These are phyloP conservation scores for Boletus rex-veris DNA, from an alignment of 768 basidiomycete genomes.

Conservation along the genomic window DNA sequence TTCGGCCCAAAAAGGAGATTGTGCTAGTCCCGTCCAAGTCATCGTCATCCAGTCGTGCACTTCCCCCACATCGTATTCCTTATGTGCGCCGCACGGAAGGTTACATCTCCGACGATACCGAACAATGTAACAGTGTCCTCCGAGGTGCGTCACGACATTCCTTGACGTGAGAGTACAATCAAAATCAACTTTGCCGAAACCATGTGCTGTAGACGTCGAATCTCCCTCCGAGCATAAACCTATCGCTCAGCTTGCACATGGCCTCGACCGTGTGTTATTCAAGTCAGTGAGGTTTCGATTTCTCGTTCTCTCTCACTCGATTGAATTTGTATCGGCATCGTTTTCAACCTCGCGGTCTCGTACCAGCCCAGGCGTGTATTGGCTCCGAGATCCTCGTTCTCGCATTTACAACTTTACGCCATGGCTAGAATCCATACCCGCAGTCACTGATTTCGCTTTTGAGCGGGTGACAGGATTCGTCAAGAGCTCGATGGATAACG, in stretches of 20 bases:
- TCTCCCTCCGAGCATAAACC: slow-evolving; percentile 46
- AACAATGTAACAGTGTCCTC: slow-evolving; percentile 9
- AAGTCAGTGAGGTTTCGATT: slow-evolving; percentile 46
- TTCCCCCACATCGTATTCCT: slow-evolving; percentile 21
- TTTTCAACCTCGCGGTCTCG: not conserved
- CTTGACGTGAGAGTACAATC: not conserved
- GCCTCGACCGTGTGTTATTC: slow-evolving; percentile 69
- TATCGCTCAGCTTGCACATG: slow-evolving; percentile 61
- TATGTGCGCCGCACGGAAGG: slow-evolving; percentile 30
- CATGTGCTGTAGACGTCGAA: slow-evolving; percentile 37
- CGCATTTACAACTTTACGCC: slow-evolving; percentile 82
- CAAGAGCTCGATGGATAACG: slow-evolving; percentile 73
- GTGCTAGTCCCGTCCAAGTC: not conserved
- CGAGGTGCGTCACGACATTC: slow-evolving; percentile 10
- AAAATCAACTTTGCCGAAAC: not conserved
- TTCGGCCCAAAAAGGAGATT: slow-evolving; percentile 1
- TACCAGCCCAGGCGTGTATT: slow-evolving; percentile 79
- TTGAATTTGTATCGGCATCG: not conserved
- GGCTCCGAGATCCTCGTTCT: slow-evolving; percentile 83
- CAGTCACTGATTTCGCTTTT: slow-evolving; percentile 81
- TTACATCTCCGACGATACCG: slow-evolving; percentile 11
- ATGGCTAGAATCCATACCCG: slow-evolving; percentile 68
- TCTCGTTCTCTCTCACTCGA: not conserved
- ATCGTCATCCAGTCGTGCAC: slow-evolving; percentile 10
- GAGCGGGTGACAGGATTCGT: slow-evolving; percentile 71